Evolutionary conservation across 73 alveolate genomes (phyloP), one percentile per base, ranked within the genome.

Genomic region (Paramecium octaurelia): DNA sequence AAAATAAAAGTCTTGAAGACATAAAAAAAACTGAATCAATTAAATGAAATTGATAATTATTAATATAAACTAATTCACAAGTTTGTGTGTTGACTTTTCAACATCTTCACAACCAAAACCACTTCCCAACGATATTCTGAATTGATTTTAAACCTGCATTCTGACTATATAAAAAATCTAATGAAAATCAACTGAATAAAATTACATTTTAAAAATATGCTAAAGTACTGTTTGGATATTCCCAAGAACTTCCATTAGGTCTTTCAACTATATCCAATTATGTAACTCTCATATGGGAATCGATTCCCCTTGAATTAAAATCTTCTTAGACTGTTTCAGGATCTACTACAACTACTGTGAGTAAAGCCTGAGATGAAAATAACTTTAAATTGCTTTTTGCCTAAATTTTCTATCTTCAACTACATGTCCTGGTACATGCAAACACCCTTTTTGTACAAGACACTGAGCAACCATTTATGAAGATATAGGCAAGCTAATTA

Each of bases 281-380:
- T 10, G 96, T 95, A 0, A 95, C 96, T n/a, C 97, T 97, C 92
- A 92, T 86, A 21, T 93, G 94, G 18, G 97, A 97, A 93, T 96
- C 96, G 12, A 96, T 88, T 6, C 97, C 98, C 57, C 95, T 94
- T 24, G 86, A 69, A 58, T 93, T 92, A 70, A 96, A 54, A 58
- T 69, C 76, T n/a, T n/a, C 36, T 90, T 92, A 48, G 76, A 88
- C 54, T 90, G 92, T 27, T 38, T 69, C 24, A 38, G 94, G 95
- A 86, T 94, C 86, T 20, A 92, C 93, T 1, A 92, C 97, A 46
- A 95, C 95, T 70, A 96, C 93, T 29, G 98, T 29, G 98, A 97
- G 93, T 94, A 96, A 50, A 96, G 93, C 97, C 95, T 88, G 14
- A 40, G 27, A 14, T 31, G 14, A 80, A 40, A 23, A 31, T 54